Evolutionary conservation across 2,329 filamentous ascomycete species (phyloP), one percentile per base, ranked within the genome.

Genomic region (Camptophora hylomeconis): DNA sequence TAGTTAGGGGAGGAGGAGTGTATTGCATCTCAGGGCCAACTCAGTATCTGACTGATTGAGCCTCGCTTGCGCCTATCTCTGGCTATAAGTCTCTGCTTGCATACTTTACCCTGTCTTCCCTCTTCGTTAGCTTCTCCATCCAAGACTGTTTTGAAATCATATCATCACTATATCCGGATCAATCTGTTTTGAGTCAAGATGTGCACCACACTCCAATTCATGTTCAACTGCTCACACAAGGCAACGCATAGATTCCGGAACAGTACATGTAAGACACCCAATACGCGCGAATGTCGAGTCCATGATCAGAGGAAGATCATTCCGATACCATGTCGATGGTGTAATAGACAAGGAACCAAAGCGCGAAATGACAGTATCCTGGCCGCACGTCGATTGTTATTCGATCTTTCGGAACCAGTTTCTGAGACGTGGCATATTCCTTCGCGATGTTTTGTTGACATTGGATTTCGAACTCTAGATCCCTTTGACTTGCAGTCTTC

Each of bases 211-310:
- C 30, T 20, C 16, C 31, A 29, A 24, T 38, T 38, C 23, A 10
- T 34, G 3, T 44, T 32, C 28, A 15, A 32, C 10, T 44, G 41
- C 19, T 27, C 23, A 8, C 39, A 42, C 25, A 25, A 32, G n/a
- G 41, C 41, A 13, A 40, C 39, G 26, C 26, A 36, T 18, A 28
- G 32, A 4, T 44, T 44, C 24, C 39, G 41, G 14, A 29, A 35
- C 24, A 28, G 22, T 8, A 17, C 34, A 9, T 38, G 37, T 28
- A 14, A 24, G 6, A 31, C 15, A 4, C 31, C 28, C 12, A 24
- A 24, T 30, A 26, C 35, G 8, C 35, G 30, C 13, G 27, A 29
- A 17, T 44, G 41, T 29, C 22, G 24, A 5, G 26, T 36, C 21
- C 12, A 26, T 7, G 24, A 40, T 12, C 22, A 24, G 17, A 24